Percentiles rank a stretch among this genome's conserved stretches.
Evolutionary conservation across 495 filamentous ascomycete genomes (phyloP).

Genomic region (Pseudoneurospora amorphoporcata): DNA sequence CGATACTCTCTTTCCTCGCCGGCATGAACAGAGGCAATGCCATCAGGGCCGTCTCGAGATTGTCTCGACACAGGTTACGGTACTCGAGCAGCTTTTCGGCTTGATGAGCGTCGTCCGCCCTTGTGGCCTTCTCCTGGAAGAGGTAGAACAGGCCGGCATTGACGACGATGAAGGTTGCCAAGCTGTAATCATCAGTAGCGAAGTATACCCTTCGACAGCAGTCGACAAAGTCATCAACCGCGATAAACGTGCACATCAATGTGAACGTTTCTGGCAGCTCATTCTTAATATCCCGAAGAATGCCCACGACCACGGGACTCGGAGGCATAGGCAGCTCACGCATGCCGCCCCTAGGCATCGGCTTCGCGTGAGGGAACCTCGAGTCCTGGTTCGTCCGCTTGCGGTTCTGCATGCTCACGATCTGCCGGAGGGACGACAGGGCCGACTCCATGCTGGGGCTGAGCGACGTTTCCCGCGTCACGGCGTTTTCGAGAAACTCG

Average conservation of each 20-base stretch:
- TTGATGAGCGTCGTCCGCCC: slow-evolving; percentile 18
- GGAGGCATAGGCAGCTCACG: slow-evolving; percentile 47
- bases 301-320: slow-evolving; percentile 35
- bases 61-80: slow-evolving; percentile 39
- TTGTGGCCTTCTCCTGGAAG: slow-evolving; percentile 39
- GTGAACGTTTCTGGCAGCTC: slow-evolving; percentile 25
- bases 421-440: slow-evolving; percentile 46
- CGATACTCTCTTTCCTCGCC: slow-evolving; percentile 45
- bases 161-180: slow-evolving; percentile 45
- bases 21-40: slow-evolving; percentile 50
- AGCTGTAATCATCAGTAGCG: slow-evolving; percentile 44
- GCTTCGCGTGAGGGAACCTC: slow-evolving; percentile 34
- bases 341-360: slow-evolving; percentile 30
- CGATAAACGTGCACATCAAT: slow-evolving; percentile 31
- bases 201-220: slow-evolving; percentile 51
- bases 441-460: slow-evolving; percentile 46
- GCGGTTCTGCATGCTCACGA: slow-evolving; percentile 39
- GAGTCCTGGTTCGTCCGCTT: slow-evolving; percentile 29
- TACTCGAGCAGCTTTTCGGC: slow-evolving; percentile 25
- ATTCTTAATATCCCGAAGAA: slow-evolving; percentile 41
- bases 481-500: slow-evolving; percentile 49
- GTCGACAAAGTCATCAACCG: slow-evolving; percentile 45
- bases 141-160: slow-evolving; percentile 48
- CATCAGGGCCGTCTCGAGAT: slow-evolving; percentile 48
- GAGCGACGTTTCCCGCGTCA: slow-evolving; percentile 38